phyloP scores from a whole-genome alignment of 2,329 filamentous ascomycete genomes.

The Amylocarpus encephaloides region DNA sequence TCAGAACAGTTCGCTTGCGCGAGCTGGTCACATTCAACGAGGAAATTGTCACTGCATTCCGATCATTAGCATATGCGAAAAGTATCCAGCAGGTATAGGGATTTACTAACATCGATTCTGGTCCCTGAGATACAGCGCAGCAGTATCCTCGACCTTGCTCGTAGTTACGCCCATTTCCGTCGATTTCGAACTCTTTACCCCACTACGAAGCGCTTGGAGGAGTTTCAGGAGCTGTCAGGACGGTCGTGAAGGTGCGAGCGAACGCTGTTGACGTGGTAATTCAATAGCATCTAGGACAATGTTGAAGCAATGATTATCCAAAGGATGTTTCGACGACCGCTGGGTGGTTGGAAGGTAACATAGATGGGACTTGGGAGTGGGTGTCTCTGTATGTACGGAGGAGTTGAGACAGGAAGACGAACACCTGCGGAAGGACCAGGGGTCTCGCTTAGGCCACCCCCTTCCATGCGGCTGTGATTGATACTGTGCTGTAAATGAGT shows the following conservation, averaged over 20 bases:
- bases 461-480: too few relatives aligned
- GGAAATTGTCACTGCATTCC: slow-evolving; percentile 69
- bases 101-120: slow-evolving; percentile 74
- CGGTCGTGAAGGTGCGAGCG: slow-evolving; percentile 20
- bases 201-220: slow-evolving; percentile 18
- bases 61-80: slow-evolving; percentile 11
- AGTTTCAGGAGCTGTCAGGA: neutral
- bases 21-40: slow-evolving; percentile 76
- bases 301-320: slow-evolving; percentile 20
- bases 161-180: slow-evolving; percentile 79
- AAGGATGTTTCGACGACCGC: slow-evolving; percentile 16
- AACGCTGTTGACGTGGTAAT: slow-evolving; percentile 19
- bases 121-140: slow-evolving; percentile 77
- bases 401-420: too few relatives aligned
- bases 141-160: slow-evolving; percentile 80
- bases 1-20: slow-evolving; percentile 68
- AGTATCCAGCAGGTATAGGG: slow-evolving; percentile 2
- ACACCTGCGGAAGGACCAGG: too few relatives aligned
- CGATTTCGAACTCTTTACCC: slow-evolving; percentile 22
- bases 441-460: too few relatives aligned
- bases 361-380: slow-evolving; percentile 3
- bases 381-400: too few relatives aligned
- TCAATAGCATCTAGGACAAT: slow-evolving; percentile 27
- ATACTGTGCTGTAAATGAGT: too few relatives aligned
- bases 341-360: slow-evolving; percentile 5